phyloP scores from a whole-genome alignment of 2,329 filamentous ascomycete genomes.

The Colletotrichum sansevieriae region DNA sequence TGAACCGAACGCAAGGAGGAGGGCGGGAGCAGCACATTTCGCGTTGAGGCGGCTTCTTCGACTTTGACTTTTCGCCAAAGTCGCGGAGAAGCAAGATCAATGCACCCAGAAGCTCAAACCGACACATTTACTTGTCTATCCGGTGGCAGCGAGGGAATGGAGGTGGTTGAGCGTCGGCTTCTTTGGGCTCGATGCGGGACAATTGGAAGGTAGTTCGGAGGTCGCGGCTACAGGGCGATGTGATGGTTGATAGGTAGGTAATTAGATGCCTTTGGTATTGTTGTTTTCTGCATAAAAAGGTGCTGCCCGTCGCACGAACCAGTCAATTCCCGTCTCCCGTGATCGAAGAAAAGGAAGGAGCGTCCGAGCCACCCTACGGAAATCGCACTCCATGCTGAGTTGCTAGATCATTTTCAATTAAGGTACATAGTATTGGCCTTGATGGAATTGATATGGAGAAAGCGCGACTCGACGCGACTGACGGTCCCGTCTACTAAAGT shows the following conservation, averaged over 20 bases:
- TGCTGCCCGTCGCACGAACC: constrained; percentile 13
- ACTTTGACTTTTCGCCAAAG: constrained; percentile 55
- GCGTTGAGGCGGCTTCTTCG: constrained; percentile 47
- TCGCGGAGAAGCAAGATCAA: constrained; percentile 62
- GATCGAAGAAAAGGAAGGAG: constrained; percentile 12
- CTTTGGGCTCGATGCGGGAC: constrained; percentile 17
- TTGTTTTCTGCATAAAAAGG: constrained; percentile 24
- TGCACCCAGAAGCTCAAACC: constrained; percentile 65
- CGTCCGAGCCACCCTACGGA: constrained; percentile 34
- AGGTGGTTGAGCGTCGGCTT: neutral
- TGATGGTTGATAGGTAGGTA: constrained; percentile 16
- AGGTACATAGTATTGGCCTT: constrained; percentile 27
- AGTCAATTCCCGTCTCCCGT: neutral
- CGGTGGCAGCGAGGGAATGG: constrained; percentile 3
- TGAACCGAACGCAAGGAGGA: constrained; percentile 37
- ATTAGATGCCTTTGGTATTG: constrained; percentile 8
- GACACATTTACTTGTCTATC: constrained; percentile 59
- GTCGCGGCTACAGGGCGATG: constrained; percentile 13
- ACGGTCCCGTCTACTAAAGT: constrained; percentile 19
- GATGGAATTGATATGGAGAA: constrained; percentile 13
- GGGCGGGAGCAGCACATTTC: constrained; percentile 26
- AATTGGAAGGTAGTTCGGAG: neutral
- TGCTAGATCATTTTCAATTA: constrained; percentile 15
- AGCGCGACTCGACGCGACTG: constrained; percentile 36
- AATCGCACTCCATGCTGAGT: constrained; percentile 34